Base-by-base conservation (phyloP, 768 basidiomycete genomes). In the Auricularia auricula-judae region DNA sequence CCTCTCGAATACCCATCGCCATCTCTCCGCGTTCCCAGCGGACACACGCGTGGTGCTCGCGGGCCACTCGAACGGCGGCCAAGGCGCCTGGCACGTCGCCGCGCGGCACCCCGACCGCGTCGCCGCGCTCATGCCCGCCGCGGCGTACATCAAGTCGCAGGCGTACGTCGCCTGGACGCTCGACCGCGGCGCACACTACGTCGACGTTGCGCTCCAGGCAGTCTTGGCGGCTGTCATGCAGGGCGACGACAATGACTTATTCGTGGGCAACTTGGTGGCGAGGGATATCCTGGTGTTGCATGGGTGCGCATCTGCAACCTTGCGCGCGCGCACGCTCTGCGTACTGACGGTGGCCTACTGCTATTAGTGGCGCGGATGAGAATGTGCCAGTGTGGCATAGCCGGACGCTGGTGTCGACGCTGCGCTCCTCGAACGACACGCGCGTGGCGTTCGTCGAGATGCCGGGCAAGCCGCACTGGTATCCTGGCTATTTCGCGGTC, bases 1-100 rank as follows among this genome's bases (percentile, higher is more conserved):
- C 44, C 70, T 88, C 3, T 67, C 74, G 5, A 64, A 3, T 72
- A 72, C 16, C 62, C 56, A 5, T 69, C 29, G 54, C 72, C 3
- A 83, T 82, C 83, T 69, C 72, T 63, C 44, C 70, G 16, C 82
- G 29, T 78, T 83, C 53, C 66, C 70, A 36, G 14, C 68, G 0
- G 67, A 77, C 35, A 78, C 80, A 2, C 78, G 77, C 35, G 82
- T 85, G 7, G 75, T 88, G n/a, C 70, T 93, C n/a, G 77, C 93
- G 39, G 93, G 94, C 0, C 93, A 97, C 72, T 95, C 93, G 2
- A 97, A 97, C 72, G 93, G 93, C 35, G 93, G 93, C 12, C 94
- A 95, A 73, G 93, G 93, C 0, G 79, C 86, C 2, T 93, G 91
- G 89, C 86, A 92, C 72, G 70, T 89, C 18, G 85, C 88, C 14